These are phyloP conservation scores for Phragmites australis DNA, from an alignment of 176 grass and related monocot species.

Conservation along the genomic window DNA sequence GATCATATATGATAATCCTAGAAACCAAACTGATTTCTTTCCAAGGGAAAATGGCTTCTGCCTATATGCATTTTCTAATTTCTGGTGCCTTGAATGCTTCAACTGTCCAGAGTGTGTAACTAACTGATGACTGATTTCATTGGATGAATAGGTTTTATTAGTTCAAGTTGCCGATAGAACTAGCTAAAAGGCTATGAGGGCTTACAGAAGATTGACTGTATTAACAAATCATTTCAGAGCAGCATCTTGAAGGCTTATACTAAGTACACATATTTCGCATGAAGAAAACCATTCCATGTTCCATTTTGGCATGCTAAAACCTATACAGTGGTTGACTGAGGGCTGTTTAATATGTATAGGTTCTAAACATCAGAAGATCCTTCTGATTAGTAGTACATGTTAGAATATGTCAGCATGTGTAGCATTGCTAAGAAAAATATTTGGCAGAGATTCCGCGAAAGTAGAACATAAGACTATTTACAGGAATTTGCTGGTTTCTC, in stretches of 20 bases:
- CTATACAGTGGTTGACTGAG: neutral
- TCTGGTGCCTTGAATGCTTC: neutral
- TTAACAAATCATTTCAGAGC: neutral
- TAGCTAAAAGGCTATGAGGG: neutral
- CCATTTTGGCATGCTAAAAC: neutral
- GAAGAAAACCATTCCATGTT: neutral
- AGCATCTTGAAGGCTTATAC: neutral
- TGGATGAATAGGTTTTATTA: neutral
- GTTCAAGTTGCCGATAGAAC: neutral
- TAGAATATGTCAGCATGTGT: neutral
- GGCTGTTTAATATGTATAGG: neutral
- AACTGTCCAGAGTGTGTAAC: neutral
- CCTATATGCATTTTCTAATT: neutral
- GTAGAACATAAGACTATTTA: slow-evolving; percentile 36
- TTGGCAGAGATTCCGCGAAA: slow-evolving; percentile 8
- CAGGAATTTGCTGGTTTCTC: slow-evolving; percentile 78
- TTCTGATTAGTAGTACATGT: neutral
- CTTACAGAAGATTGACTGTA: neutral
- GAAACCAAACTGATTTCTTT: neutral
- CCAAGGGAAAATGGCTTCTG: neutral
- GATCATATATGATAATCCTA: slow-evolving; percentile 1
- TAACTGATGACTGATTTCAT: neutral
- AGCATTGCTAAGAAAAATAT: neutral
- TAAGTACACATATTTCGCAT: neutral
- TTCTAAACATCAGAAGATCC: slow-evolving; percentile 19